Evolutionary conservation across 495 filamentous ascomycete genomes (phyloP).

Genomic region (Ramalina peruviana): DNA sequence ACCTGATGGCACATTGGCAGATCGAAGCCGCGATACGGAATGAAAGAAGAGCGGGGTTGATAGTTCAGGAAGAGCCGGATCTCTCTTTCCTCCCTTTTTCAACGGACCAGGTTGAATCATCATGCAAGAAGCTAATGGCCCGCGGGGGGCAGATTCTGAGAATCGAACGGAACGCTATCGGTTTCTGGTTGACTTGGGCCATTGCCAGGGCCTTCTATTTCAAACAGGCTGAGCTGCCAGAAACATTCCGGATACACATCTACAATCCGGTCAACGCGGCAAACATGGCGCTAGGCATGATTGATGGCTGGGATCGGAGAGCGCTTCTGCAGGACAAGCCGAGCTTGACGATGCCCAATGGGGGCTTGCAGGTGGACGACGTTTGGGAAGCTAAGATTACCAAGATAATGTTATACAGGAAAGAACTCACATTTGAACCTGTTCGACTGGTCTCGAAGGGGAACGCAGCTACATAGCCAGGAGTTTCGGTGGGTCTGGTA

Average conservation of each 20-base stretch:
- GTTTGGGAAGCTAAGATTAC: slow-evolving; percentile 45
- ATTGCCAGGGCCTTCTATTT: slow-evolving; percentile 66
- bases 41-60: slow-evolving; percentile 42
- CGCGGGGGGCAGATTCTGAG: slow-evolving; percentile 22
- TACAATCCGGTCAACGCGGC: slow-evolving; percentile 22
- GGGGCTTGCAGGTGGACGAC: slow-evolving; percentile 30
- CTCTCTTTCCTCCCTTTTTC: slow-evolving; percentile 49
- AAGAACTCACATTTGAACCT: slow-evolving; percentile 38
- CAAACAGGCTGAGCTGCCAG: slow-evolving; percentile 45
- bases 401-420: slow-evolving; percentile 38
- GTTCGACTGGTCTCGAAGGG: slow-evolving; percentile 27
- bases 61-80: slow-evolving; percentile 31
- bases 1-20: slow-evolving; percentile 84
- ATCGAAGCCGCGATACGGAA: slow-evolving; percentile 69
- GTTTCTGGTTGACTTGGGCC: slow-evolving; percentile 54
- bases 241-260: slow-evolving; percentile 34
- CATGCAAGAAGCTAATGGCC: slow-evolving; percentile 22
- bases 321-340: slow-evolving; percentile 19
- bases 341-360: slow-evolving; percentile 19
- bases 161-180: slow-evolving; percentile 23
- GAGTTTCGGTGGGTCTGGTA: too few relatives aligned
- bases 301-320: slow-evolving; percentile 19
- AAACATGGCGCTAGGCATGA: slow-evolving; percentile 7
- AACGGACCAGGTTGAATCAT: slow-evolving; percentile 35
- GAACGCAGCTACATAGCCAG: background rate